A percentile compares a stretch with the other conserved stretches of the same genome.
phyloP scores from a whole-genome alignment of 1,139 yeast species.

The Taphrina deformans region DNA sequence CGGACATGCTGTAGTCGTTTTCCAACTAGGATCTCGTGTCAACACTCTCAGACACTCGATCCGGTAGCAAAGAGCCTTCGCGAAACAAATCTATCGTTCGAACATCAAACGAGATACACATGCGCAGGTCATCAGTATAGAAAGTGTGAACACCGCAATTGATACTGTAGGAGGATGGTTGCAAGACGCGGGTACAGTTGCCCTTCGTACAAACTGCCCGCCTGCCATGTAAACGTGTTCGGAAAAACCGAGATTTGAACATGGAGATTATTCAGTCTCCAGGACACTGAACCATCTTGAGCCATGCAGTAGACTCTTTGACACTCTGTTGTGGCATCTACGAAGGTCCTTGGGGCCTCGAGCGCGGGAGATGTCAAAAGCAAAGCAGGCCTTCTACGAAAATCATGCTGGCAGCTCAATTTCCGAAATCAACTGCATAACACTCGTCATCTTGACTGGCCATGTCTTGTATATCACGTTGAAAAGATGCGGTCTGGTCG shows the following conservation, averaged over 20 bases:
- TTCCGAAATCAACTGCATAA: conserved; percentile 23
- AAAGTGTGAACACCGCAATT: too few species aligned
- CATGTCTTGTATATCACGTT: conserved; percentile 4
- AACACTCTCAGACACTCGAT: not conserved
- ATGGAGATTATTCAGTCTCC: too few species aligned
- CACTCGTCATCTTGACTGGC: conserved; percentile 15
- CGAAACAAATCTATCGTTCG: too few species aligned
- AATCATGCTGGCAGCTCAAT: conserved; percentile 23
- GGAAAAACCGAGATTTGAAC: not conserved
- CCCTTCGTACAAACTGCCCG: not conserved
- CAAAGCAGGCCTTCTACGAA: conserved; percentile 26
- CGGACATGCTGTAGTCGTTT: conserved; percentile 5
- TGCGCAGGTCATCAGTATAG: too few species aligned
- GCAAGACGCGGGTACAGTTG: not conserved
- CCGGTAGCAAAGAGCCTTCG: not conserved
- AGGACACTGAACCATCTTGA: too few species aligned
- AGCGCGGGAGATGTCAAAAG: conserved; percentile 2
- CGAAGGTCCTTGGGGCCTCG: too few species aligned
- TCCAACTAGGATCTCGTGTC: not conserved
- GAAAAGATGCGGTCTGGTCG: not conserved
- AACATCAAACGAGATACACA: too few species aligned
- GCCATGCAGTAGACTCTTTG: too few species aligned
- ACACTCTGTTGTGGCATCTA: too few species aligned
- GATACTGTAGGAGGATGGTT: not conserved
- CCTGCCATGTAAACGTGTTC: not conserved